A percentile compares a stretch with the other conserved stretches of the same genome.
Evolutionary conservation across 305 asterid genomes (phyloP).

Genomic region (Fraxinus velutina): DNA sequence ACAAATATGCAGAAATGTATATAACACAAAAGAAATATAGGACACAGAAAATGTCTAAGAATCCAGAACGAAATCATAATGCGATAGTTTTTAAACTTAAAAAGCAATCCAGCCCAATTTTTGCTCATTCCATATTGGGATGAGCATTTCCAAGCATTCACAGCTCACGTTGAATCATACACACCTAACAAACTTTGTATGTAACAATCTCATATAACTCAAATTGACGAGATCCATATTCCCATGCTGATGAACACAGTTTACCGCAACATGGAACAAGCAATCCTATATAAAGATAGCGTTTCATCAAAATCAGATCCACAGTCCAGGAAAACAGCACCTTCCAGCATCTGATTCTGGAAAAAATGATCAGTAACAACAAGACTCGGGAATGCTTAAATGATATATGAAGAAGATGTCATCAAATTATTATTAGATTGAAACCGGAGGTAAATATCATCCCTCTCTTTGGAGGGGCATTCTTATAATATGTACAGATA

Average conservation of each 20-base stretch:
- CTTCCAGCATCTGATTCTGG: conserved; percentile 73
- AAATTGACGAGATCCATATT: background rate
- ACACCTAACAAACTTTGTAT: background rate
- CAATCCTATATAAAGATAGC: background rate
- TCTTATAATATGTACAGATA: background rate
- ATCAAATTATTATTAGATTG: background rate
- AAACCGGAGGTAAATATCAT: background rate
- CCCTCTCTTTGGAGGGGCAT: background rate
- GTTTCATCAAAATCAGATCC: conserved; percentile 52
- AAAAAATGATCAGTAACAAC: background rate
- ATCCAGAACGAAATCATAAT: background rate
- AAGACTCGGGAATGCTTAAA: conserved; percentile 15
- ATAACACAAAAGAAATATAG: background rate
- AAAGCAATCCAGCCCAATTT: background rate
- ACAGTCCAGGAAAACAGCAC: conserved; percentile 78
- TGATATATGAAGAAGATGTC: conserved; percentile 15
- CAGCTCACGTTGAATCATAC: too few species aligned
- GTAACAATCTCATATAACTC: background rate
- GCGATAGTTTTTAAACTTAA: background rate
- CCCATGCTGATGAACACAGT: background rate
- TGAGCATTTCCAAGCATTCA: too few species aligned
- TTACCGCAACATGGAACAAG: background rate
- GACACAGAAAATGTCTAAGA: background rate
- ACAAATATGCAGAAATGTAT: background rate
- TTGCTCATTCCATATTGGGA: too few species aligned